A percentile compares a stretch with the other conserved stretches of the same genome.
phyloP scores from a whole-genome alignment of 306 rosid species.

The Castanopsis chinensis region DNA sequence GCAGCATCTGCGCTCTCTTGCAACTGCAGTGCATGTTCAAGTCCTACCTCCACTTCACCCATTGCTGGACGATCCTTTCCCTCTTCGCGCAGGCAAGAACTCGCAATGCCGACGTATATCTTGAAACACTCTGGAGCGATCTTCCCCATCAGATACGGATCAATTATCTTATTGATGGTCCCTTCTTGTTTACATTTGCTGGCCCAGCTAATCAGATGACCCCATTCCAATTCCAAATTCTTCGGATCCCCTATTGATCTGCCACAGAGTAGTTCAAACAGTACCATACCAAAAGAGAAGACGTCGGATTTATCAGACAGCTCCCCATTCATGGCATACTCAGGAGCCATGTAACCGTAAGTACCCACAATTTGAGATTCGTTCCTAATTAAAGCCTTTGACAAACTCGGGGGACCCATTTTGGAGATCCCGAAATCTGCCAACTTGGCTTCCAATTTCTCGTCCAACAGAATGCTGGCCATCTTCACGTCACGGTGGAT shows the following conservation, averaged over 20 bases:
- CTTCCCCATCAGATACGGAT: slow-evolving; percentile 24
- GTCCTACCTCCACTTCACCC: slow-evolving; percentile 36
- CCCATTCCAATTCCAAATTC: too few relatives aligned
- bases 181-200: neutral
- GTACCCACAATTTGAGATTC: neutral
- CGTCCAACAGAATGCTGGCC: slow-evolving; percentile 1
- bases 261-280: neutral
- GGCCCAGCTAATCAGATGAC: neutral
- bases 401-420: neutral
- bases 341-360: neutral
- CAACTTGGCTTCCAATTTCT: slow-evolving; percentile 15
- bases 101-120: slow-evolving; percentile 7
- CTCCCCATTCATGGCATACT: neutral
- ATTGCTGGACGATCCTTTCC: slow-evolving; percentile 27
- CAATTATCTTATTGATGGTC: slow-evolving; percentile 1
- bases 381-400: neutral
- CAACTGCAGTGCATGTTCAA: slow-evolving; percentile 28
- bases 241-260: too few relatives aligned
- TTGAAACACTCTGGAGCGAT: slow-evolving; percentile 9
- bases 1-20: slow-evolving; percentile 18
- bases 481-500: neutral
- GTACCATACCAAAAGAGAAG: slow-evolving; percentile 20
- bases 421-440: neutral
- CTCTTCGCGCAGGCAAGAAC: neutral
- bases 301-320: slow-evolving; percentile 18